These are phyloP conservation scores for Lactuca sativa DNA, from an alignment of 129 eudicot species.

Conservation along the genomic window DNA sequence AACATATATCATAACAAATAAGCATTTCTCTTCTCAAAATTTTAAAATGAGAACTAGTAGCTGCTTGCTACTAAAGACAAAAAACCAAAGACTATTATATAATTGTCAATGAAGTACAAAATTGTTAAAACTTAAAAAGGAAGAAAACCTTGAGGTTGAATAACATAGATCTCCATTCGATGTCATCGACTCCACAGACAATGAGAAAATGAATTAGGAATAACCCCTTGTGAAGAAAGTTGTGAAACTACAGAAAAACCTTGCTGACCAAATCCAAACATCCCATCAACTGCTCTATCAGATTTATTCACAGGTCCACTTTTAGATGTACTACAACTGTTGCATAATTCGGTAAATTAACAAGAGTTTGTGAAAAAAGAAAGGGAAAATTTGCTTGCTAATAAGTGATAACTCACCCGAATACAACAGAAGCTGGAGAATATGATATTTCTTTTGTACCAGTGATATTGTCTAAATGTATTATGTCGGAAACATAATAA, in stretches of 20 bases:
- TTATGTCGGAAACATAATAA: slow-evolving; percentile 62
- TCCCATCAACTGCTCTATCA: slow-evolving; percentile 95
- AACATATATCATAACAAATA: too few species aligned
- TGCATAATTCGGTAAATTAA: neutral
- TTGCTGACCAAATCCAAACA: slow-evolving; percentile 96
- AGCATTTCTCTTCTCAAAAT: too few species aligned
- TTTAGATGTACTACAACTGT: slow-evolving; percentile 90
- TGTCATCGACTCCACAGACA: slow-evolving; percentile 73
- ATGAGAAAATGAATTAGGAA: slow-evolving; percentile 84
- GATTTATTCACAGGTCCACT: slow-evolving; percentile 81
- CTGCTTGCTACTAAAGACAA: too few species aligned
- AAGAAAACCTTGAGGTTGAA: slow-evolving; percentile 66
- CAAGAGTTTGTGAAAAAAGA: neutral
- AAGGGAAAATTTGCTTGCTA: neutral
- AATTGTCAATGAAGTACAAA: slow-evolving; percentile 3
- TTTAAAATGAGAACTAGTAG: too few species aligned
- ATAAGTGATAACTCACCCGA: slow-evolving; percentile 65
- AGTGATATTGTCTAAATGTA: slow-evolving; percentile 56
- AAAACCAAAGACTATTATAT: too few species aligned
- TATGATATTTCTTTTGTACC: neutral
- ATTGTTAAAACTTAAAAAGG: neutral
- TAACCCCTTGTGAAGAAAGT: slow-evolving; percentile 81
- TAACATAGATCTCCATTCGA: slow-evolving; percentile 78
- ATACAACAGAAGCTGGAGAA: slow-evolving; percentile 75
- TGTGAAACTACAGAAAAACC: slow-evolving; percentile 86